Conservation (phyloP, 805 yeast genomes). For the Kodamaea kakaduensis region DNA sequence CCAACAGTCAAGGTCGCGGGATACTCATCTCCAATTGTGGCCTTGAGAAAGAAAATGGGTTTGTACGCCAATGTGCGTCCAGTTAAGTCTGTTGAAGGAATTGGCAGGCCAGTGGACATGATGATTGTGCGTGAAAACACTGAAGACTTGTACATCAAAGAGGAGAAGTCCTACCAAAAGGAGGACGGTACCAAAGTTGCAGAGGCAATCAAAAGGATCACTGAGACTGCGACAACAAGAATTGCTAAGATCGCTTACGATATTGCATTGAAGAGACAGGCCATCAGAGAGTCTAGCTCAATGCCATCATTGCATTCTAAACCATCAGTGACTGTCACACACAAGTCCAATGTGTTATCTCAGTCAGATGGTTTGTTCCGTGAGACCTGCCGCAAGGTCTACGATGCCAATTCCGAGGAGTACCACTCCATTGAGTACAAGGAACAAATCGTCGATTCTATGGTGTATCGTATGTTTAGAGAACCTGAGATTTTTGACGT, state of each 20-base stretch:
- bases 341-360: constrained; percentile 91
- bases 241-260: constrained; percentile 91
- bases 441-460: constrained; percentile 97
- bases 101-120: constrained; percentile 90
- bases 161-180: constrained; percentile 66
- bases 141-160: constrained; percentile 94
- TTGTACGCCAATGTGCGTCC: constrained; percentile 97
- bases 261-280: constrained; percentile 88
- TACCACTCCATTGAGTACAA: constrained; percentile 64
- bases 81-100: constrained; percentile 85
- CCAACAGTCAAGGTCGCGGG: constrained; percentile 94
- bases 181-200: constrained; percentile 88
- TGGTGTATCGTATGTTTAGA: constrained; percentile 98
- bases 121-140: constrained; percentile 98
- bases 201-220: constrained; percentile 95
- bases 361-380: constrained; percentile 95
- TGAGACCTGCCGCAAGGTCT: constrained; percentile 68
- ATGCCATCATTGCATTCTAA: constrained; percentile 30
- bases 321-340: constrained; percentile 86
- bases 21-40: constrained; percentile 97
- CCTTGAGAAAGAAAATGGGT: constrained; percentile 93
- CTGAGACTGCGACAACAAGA: constrained; percentile 78
- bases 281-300: constrained; percentile 60
- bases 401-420: constrained; percentile 51
- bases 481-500: constrained; percentile 97